These are phyloP conservation scores for Puccinia brachypodii DNA, from an alignment of 1,284 basidiomycete genomes.

Conservation along the genomic window DNA sequence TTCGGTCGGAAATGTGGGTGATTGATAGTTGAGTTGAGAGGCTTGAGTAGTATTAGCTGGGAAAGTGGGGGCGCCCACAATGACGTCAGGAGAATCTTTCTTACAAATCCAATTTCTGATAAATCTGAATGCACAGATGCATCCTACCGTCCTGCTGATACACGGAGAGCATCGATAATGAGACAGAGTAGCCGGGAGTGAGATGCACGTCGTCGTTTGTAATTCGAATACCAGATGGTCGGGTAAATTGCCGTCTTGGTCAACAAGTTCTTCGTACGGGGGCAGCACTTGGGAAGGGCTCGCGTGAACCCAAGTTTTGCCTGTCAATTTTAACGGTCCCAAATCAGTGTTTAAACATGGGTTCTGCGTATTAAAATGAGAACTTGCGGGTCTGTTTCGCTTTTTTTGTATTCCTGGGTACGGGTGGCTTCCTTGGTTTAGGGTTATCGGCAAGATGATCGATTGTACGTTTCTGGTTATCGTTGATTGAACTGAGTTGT, in stretches of 20 bases:
- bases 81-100: background rate
- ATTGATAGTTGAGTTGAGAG: constrained; percentile 15
- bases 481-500: too few relatives aligned
- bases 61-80: constrained; percentile 31
- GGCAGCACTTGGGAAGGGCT: background rate
- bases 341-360: background rate
- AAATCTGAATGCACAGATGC: constrained; percentile 24
- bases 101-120: constrained; percentile 30
- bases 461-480: background rate
- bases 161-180: constrained; percentile 29
- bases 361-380: background rate
- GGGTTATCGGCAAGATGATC: background rate
- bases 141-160: background rate
- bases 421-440: background rate
- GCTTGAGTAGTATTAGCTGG: background rate
- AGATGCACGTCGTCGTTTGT: background rate
- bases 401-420: background rate
- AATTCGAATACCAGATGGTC: background rate
- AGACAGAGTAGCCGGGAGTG: background rate
- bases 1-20: constrained; percentile 1
- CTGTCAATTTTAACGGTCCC: background rate
- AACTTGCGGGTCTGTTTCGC: background rate
- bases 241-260: background rate
- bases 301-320: background rate
- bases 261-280: background rate